Evolutionary conservation across 1,284 basidiomycete genomes (phyloP), one percentile per base, ranked within the genome.

Genomic region (Coniferiporia sulphurascens): DNA sequence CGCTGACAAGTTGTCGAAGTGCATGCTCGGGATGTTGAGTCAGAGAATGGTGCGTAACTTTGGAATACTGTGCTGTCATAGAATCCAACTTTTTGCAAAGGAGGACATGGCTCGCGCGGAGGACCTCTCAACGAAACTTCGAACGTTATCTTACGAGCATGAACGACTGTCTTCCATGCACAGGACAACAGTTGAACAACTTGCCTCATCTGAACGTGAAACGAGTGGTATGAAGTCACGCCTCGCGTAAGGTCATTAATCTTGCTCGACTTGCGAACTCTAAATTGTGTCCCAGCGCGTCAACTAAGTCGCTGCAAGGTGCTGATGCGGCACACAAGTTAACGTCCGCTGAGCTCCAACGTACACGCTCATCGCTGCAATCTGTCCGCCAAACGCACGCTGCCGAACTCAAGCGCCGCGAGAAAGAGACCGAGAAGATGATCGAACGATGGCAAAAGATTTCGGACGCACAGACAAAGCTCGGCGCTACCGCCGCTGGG

Each of bases 31-130:
- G 13, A 80, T 95, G 77, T 75, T 95, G 35, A 80, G 87, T 57
- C 87, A 93, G 67, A 78, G 90, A 65, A 76, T 91, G 65, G 93
- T 95, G 69, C 65, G 89, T 83, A 4, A 2, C n/a, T 10, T 44
- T n/a, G 4, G 12, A 27, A 10, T 10, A 27, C 13, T 43, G 27
- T 53, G 1, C 19, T 21, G 21, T 2, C 27, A 27, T 13, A 22
- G 34, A 27, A 55, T 7, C 52, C 59, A 9, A 64, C 36, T 48
- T 27, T 49, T 22, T 32, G 27, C 63, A 45, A 65, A 92, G 93
- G 82, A 87, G 67, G 93, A 95, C 69, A 86, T 94, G 78, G 74
- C 81, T 9, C 78, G 84, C n/a, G 83, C 89, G 21, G 93, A 96
- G 64, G 82, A 88, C 4, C 69, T 94, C 3, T 80, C 85, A 0